Evolutionary conservation across 1,284 basidiomycete species (phyloP), one percentile per base, ranked within the genome.

Genomic region (Ceratobasidium sp.): DNA sequence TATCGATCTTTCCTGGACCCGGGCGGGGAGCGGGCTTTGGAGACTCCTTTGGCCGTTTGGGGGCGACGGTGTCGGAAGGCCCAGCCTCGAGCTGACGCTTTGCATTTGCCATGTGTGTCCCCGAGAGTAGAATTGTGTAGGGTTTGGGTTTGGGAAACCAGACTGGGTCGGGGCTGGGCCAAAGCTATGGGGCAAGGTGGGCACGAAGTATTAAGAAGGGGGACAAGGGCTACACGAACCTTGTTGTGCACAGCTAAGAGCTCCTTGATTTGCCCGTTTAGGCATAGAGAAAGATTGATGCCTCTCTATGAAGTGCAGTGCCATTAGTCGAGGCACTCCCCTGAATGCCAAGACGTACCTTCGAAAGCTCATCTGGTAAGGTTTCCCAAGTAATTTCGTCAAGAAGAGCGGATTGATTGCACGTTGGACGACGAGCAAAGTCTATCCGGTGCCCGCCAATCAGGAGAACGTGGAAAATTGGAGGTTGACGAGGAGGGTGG

Each of bases 301-400:
- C 85, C 84, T 73, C 88, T 80, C 89, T 91, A 71, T 12, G 10
- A 12, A 6, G n/a, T n/a, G 13, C 35, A 38, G 31, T 12, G 43
- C 17, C 58, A 34, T 25, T 34, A 69, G 71, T 32, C 4, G 25
- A 64, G 52, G 38, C n/a, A 52, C 22, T 15, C 17, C 17, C n/a
- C 27, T 22, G 32, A 34, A 15, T 17, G 45, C 32, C 0, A 71
- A 69, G 15, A 74, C 78, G 17, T 20, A 86, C 90, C 80, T 88
- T 89, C 65, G 82, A 84, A 22, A 91, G 74, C 75, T 91, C 90
- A 3, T 72, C 55, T 0, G 89, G 85, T 1, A 92, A 75, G 0
- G 82, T 80, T n/a, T 86, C 83, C 90, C 90, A 91, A 2, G 81
- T 82, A 8, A 86, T 77, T n/a, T 76, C 76, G 75, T 92, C 90